Evolutionary conservation across 768 basidiomycete species (phyloP).

Genomic region (Lactarius psammicola): DNA sequence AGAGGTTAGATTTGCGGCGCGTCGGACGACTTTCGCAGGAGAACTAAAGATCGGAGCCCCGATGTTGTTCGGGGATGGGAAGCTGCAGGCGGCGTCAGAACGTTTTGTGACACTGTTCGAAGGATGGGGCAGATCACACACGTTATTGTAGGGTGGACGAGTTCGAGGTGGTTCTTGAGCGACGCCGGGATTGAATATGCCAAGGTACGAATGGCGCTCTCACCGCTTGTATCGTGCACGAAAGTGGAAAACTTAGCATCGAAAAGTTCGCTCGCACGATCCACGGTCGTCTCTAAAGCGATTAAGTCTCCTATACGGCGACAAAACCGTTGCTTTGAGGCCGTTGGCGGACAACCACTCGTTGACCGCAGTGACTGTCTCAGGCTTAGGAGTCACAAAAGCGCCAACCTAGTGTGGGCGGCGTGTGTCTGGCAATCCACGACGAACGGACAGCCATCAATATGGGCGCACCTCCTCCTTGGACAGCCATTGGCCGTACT

Average conservation of each 20-base stretch:
- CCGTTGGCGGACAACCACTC: slow-evolving; percentile 26
- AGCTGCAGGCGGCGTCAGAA: too few species aligned
- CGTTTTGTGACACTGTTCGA: too few species aligned
- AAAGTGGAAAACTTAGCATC: slow-evolving; percentile 27
- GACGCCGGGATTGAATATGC: slow-evolving; percentile 29
- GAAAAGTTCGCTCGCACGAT: slow-evolving; percentile 28
- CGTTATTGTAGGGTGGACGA: slow-evolving; percentile 23
- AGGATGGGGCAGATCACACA: too few species aligned
- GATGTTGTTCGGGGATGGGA: too few species aligned
- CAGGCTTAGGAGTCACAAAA: not conserved
- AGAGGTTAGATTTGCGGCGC: too few species aligned
- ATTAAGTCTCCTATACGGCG: slow-evolving; percentile 31
- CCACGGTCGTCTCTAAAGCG: slow-evolving; percentile 24
- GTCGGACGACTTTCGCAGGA: too few species aligned
- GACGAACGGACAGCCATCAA: not conserved
- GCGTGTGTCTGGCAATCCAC: too few species aligned
- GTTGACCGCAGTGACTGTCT: slow-evolving; percentile 22
- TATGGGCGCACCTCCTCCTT: not conserved
- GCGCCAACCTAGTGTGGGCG: too few species aligned
- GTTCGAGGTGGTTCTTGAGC: slow-evolving; percentile 27
- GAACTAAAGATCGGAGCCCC: too few species aligned
- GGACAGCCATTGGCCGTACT: slow-evolving; percentile 16
- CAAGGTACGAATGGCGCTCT: slow-evolving; percentile 27
- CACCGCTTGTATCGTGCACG: slow-evolving; percentile 24
- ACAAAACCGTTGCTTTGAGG: slow-evolving; percentile 15